These are phyloP conservation scores for Fusarium chaquense DNA, from an alignment of 2,329 filamentous ascomycete genomes.

Conservation along the genomic window DNA sequence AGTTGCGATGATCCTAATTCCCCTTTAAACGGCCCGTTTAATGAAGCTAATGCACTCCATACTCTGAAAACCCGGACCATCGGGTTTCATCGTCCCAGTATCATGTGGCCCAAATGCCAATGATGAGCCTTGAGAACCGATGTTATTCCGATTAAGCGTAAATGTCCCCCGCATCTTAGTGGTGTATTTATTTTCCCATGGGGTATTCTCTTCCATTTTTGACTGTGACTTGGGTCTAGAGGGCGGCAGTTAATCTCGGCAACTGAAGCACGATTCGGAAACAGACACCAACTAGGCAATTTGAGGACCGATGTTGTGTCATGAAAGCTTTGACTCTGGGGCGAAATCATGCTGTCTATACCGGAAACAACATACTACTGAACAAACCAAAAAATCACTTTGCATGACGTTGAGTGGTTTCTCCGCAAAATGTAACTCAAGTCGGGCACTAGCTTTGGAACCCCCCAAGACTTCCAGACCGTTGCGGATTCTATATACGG, in stretches of 20 bases:
- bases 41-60: slow-evolving; percentile 9
- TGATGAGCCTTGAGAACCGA: background rate
- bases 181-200: slow-evolving; percentile 22
- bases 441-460: background rate
- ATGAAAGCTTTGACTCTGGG: slow-evolving; percentile 3
- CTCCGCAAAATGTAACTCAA: slow-evolving; percentile 10
- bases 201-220: slow-evolving; percentile 11
- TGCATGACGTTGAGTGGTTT: slow-evolving; percentile 1
- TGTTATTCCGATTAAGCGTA: background rate
- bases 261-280: slow-evolving; percentile 14
- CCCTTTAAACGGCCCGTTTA: slow-evolving; percentile 30
- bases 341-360: background rate
- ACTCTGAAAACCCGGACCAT: background rate
- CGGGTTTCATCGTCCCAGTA: slow-evolving; percentile 7
- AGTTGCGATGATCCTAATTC: slow-evolving; percentile 13
- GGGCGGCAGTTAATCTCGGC: slow-evolving; percentile 25
- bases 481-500: background rate
- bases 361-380: background rate
- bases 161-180: slow-evolving; percentile 13
- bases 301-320: background rate
- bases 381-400: background rate
- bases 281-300: slow-evolving; percentile 11
- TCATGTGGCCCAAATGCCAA: background rate
- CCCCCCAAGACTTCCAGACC: background rate
- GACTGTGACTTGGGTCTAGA: slow-evolving; percentile 1